Evolutionary conservation across 345 rosid species (phyloP).

Genomic region (Cardamine resedifolia): DNA sequence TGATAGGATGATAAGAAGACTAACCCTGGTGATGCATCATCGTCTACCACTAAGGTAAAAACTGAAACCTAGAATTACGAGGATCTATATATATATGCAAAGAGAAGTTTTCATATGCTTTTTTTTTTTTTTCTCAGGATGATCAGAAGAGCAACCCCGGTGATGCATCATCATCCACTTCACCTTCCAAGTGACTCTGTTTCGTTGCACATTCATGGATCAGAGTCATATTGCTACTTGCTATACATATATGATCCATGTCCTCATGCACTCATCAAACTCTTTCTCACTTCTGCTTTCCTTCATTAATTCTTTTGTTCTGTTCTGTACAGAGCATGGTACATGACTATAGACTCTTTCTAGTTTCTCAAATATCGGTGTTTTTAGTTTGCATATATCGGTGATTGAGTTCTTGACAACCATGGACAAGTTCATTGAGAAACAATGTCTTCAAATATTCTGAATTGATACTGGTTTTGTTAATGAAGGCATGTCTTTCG

Average conservation of each 20-base stretch:
- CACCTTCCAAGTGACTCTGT: constrained; percentile 5
- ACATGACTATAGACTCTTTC: background rate
- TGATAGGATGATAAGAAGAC: background rate
- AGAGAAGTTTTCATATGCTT: background rate
- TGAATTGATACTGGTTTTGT: background rate
- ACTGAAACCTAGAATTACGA: background rate
- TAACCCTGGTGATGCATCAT: background rate
- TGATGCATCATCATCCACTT: background rate
- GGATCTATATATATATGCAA: constrained; percentile 10
- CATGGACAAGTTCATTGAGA: background rate
- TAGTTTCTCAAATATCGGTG: background rate
- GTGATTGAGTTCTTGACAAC: background rate
- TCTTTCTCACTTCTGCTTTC: background rate
- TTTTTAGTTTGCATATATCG: background rate
- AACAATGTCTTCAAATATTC: background rate
- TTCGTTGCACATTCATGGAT: background rate
- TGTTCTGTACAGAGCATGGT: constrained; percentile 7
- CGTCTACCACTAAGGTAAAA: background rate
- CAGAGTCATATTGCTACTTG: background rate
- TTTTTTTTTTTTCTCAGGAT: background rate
- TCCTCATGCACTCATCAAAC: background rate
- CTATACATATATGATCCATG: background rate
- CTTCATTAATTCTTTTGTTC: background rate
- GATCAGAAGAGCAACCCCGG: background rate
- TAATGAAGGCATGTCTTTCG: background rate